Evolutionary conservation across 345 rosid genomes (phyloP).

Genomic region (Eucalyptus lansdowneana): DNA sequence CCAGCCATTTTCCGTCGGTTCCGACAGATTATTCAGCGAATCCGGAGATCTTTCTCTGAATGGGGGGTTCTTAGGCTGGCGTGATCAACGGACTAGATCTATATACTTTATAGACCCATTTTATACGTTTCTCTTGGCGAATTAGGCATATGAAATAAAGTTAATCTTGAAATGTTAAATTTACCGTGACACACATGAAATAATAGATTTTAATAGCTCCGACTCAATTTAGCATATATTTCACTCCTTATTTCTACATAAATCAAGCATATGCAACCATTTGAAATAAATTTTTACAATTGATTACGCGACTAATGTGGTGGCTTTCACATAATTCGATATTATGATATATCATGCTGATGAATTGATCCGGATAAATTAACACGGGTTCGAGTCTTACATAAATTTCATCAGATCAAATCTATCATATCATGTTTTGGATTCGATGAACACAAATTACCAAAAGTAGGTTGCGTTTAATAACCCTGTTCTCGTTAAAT

Average conservation of each 20-base stretch:
- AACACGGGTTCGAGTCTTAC: neutral
- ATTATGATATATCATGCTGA: neutral
- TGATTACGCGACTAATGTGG: neutral
- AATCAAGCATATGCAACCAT: neutral
- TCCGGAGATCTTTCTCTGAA: neutral
- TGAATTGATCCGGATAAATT: neutral
- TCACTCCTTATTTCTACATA: rapidly evolving
- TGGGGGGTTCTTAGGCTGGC: neutral
- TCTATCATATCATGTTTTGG: neutral
- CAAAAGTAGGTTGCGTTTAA: neutral
- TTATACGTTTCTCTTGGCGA: neutral
- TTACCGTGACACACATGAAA: rapidly evolving
- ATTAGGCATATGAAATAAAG: neutral
- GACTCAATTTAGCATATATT: neutral
- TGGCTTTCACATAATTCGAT: neutral
- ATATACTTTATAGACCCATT: neutral
- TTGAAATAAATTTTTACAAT: neutral
- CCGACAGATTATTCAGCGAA: neutral
- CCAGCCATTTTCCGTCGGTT: neutral
- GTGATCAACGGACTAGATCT: neutral
- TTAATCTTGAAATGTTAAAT: neutral
- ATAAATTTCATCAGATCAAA: neutral
- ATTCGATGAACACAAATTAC: too few species aligned
- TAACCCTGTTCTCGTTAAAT: neutral
- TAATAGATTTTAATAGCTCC: neutral